These are phyloP conservation scores for Calonectria ilicicola DNA, from an alignment of 2,329 filamentous ascomycete species.

Conservation along the genomic window DNA sequence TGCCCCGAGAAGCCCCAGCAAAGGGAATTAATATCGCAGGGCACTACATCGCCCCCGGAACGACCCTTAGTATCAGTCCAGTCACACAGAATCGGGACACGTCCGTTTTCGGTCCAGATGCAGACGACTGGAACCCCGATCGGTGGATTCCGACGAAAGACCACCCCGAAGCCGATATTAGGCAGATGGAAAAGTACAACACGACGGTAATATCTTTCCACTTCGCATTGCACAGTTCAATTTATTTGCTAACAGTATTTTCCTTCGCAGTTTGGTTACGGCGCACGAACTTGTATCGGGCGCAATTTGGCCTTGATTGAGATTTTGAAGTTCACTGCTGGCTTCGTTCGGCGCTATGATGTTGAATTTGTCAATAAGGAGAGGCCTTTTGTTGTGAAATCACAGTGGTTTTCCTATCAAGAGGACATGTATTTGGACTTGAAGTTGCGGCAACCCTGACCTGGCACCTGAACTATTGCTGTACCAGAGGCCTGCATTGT, in stretches of 20 bases:
- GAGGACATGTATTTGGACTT: background rate
- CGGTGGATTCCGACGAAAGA: background rate
- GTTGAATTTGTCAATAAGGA: background rate
- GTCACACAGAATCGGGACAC: background rate
- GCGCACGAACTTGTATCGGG: background rate
- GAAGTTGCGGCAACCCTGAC: background rate
- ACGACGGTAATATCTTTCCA: background rate
- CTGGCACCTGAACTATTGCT: background rate
- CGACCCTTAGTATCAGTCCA: background rate
- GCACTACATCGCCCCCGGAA: background rate
- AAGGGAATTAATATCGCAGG: background rate
- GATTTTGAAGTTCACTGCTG: background rate
- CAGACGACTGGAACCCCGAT: background rate
- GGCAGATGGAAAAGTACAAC: background rate
- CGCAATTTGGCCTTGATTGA: background rate
- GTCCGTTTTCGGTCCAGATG: background rate
- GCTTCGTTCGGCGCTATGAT: background rate
- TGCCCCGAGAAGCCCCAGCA: background rate
- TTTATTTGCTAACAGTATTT: background rate
- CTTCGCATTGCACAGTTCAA: too few species aligned
- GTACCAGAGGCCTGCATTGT: background rate
- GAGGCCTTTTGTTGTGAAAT: background rate
- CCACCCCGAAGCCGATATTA: background rate
- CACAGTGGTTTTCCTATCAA: background rate
- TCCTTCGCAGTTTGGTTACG: background rate